Evolutionary conservation across 176 grass and related monocot species (phyloP).

Genomic region (Lolium rigidum): DNA sequence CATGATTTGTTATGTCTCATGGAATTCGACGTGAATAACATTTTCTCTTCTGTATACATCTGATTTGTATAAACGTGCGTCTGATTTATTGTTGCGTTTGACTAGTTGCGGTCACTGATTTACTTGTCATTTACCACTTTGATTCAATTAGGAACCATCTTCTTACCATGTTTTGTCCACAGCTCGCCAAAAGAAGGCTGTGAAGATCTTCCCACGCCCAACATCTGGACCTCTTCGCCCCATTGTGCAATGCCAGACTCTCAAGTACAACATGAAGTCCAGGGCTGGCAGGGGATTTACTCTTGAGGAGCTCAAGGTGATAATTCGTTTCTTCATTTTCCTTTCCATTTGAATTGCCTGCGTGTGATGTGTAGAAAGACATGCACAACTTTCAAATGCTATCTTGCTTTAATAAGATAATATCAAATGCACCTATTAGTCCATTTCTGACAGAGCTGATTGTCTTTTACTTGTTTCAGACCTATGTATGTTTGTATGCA

Average conservation of each 20-base stretch:
- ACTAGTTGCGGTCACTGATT: too few relatives aligned
- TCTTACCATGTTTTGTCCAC: not conserved
- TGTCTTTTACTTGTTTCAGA: too few relatives aligned
- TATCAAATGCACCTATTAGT: too few relatives aligned
- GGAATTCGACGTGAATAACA: not conserved
- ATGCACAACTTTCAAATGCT: too few relatives aligned
- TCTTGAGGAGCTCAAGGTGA: conserved; percentile 90
- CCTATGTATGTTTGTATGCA: too few relatives aligned
- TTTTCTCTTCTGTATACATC: too few relatives aligned
- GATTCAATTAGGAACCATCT: not conserved
- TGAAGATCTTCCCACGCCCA: conserved; percentile 85
- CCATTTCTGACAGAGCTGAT: too few relatives aligned
- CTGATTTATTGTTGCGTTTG: too few relatives aligned
- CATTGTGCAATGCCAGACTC: conserved; percentile 79
- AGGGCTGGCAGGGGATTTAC: conserved; percentile 37
- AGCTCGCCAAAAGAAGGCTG: conserved; percentile 91
- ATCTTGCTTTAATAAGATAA: too few relatives aligned
- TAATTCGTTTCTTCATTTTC: not conserved
- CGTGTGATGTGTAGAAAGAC: too few relatives aligned
- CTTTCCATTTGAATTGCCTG: too few relatives aligned
- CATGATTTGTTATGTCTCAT: not conserved
- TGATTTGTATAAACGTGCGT: too few relatives aligned
- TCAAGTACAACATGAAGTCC: conserved; percentile 93
- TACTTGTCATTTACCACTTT: not conserved
- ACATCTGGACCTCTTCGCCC: conserved; percentile 74